Evolutionary conservation across 495 filamentous ascomycete genomes (phyloP).

Genomic region (Aspergillus ostianus): DNA sequence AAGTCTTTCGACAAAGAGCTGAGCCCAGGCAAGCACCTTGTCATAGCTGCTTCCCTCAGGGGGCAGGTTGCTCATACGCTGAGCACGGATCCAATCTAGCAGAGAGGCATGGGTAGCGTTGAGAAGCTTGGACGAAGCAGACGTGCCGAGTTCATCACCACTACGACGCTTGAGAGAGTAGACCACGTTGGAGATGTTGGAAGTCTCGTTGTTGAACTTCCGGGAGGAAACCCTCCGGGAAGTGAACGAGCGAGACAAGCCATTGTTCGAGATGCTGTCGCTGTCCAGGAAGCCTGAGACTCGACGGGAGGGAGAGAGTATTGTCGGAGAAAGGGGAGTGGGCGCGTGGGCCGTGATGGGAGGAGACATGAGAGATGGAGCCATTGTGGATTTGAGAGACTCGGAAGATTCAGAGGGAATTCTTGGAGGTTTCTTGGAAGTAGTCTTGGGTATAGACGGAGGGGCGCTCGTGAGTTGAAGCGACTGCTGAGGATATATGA

Average conservation of each 20-base stretch:
- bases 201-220: constrained; percentile 20
- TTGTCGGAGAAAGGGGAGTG: constrained; percentile 6
- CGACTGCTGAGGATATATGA: constrained; percentile 10
- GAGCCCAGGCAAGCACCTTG: constrained; percentile 39
- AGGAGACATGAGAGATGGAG: neutral
- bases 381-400: neutral
- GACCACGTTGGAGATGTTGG: constrained; percentile 22
- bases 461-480: constrained; percentile 6
- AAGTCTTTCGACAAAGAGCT: constrained; percentile 22
- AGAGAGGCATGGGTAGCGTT: constrained; percentile 28
- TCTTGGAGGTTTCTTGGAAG: constrained; percentile 2
- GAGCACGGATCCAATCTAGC: constrained; percentile 23
- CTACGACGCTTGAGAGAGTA: constrained; percentile 20
- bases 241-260: constrained; percentile 11
- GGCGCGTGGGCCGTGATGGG: neutral
- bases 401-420: neutral
- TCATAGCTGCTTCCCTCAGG: constrained; percentile 42
- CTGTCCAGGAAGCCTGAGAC: constrained; percentile 11
- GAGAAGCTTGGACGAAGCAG: constrained; percentile 13
- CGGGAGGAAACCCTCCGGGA: constrained; percentile 22
- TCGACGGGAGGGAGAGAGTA: constrained; percentile 6
- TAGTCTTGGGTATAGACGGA: constrained; percentile 5
- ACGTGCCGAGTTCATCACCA: constrained; percentile 19
- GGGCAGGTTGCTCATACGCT: constrained; percentile 39
- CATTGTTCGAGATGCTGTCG: constrained; percentile 9